Base-by-base conservation (phyloP, 371 early-diverging fungal species). In the Catenaria anguillulae region DNA sequence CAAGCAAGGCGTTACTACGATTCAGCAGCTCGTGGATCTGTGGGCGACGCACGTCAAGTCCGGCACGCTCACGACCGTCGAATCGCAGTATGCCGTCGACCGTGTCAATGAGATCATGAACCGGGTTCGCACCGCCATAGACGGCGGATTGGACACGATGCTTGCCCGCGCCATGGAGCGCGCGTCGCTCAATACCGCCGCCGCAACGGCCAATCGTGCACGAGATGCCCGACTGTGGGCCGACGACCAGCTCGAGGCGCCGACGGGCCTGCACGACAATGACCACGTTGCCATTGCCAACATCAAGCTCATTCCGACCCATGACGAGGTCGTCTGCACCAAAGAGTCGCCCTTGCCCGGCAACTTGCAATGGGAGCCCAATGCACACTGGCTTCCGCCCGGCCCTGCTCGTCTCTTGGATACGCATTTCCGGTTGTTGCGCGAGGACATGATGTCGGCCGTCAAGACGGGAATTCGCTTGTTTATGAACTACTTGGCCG, bases 381-480 rank as follows among this genome's bases (percentile, higher is more conserved):
- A 36, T 21, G 40, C 40, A 12, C 73, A 75, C 50, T 73, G 71
- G 64, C 50, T 75, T 24, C 66, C 70, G 2, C 55, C 45, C n/a
- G 81, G 81, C 0, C 67, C 74, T 52, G 67, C 56, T 13, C 72
- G 76, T 10, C 69, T 75, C 29, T n/a, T 79, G 13, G 81, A 81
- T 60, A 71, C 67, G 1, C 76, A 79, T 50, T 81, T 81, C 60
- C 74, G 81, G 0, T 64, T 81, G 3, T 66, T 78, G 26, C 67
- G 81, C 1, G 79, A 79, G 50, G 81, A 79, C 29, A 65, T 79
- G 68, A 12, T 58, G 36, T 34, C 36, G 8, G 40, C 33, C 2
- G 24, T 35, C 31, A 36, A 42, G n/a, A 15, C 36, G 24, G 34
- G 58, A 12, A 6, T 58, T 8, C 29, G 40, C 15, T 6, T 50